These are phyloP conservation scores for Solanum arcanum DNA, from an alignment of 257 asterid genomes.

Conservation along the genomic window DNA sequence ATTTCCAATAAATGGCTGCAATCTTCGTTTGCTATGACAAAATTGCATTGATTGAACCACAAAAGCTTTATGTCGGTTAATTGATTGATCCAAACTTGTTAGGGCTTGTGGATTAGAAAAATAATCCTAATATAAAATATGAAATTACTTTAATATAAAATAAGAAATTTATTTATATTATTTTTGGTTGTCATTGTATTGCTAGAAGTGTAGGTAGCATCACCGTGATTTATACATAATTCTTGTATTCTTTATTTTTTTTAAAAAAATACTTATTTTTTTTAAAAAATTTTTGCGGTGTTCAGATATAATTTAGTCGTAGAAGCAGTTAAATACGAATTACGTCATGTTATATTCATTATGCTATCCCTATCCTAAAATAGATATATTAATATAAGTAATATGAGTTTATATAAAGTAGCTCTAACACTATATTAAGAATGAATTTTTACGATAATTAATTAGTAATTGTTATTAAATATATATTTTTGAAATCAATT, in stretches of 20 bases:
- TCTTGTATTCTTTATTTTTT: neutral
- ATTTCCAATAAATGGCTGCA: conserved; percentile 9
- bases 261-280: too few relatives aligned
- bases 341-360: too few relatives aligned
- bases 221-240: neutral
- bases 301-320: neutral
- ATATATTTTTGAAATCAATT: too few relatives aligned
- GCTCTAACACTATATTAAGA: too few relatives aligned
- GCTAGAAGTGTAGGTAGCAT: neutral
- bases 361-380: neutral
- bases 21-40: neutral
- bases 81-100: neutral
- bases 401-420: neutral
- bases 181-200: neutral
- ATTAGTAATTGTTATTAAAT: too few relatives aligned
- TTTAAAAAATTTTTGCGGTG: too few relatives aligned
- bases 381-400: too few relatives aligned
- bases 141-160: neutral
- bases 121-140: neutral
- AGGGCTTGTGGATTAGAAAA: neutral
- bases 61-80: neutral
- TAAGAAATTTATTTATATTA: neutral
- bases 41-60: neutral
- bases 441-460: too few relatives aligned
- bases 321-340: neutral